Conservation (phyloP, 805 yeast species). For the Wickerhamomyces sydowiorum region DNA sequence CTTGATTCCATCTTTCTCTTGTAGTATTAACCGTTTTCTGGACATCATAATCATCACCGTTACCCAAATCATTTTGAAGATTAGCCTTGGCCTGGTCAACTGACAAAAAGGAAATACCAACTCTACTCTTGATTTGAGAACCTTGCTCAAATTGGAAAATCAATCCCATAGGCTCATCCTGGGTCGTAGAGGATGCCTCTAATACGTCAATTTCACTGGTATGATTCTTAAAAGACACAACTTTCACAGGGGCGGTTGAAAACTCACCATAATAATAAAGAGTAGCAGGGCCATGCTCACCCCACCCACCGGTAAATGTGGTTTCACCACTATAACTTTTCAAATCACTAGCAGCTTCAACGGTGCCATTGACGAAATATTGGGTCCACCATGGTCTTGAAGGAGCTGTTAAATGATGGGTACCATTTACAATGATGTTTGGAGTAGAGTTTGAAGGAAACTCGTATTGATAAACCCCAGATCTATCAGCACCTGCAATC, state of each 20-base stretch:
- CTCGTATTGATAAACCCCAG: conserved; percentile 24
- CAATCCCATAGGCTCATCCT: conserved; percentile 20
- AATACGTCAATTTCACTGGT: background rate
- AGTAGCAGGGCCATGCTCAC: conserved; percentile 24
- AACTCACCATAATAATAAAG: conserved; percentile 28
- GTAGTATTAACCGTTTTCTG: background rate
- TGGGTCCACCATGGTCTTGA: conserved; percentile 29
- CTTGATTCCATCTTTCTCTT: conserved; percentile 1
- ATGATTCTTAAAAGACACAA: conserved; percentile 11
- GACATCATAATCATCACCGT: conserved; percentile 4
- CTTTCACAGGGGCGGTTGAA: conserved; percentile 12
- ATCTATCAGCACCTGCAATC: conserved; percentile 23
- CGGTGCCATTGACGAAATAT: conserved; percentile 23
- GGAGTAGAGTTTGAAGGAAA: conserved; percentile 14
- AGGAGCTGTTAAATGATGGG: conserved; percentile 25
- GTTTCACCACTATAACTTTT: conserved; percentile 22
- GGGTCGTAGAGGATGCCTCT: background rate
- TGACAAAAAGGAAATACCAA: conserved; percentile 28
- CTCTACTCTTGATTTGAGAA: conserved; percentile 6
- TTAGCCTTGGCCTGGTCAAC: conserved; percentile 25
- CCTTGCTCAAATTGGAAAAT: conserved; percentile 18
- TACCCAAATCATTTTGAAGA: conserved; percentile 14
- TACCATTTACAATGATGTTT: conserved; percentile 23
- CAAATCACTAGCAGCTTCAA: conserved; percentile 11
- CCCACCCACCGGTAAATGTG: conserved; percentile 28